Evolutionary conservation across 2,329 filamentous ascomycete genomes (phyloP), one percentile per base, ranked within the genome.

Genomic region (Fusarium sp.): DNA sequence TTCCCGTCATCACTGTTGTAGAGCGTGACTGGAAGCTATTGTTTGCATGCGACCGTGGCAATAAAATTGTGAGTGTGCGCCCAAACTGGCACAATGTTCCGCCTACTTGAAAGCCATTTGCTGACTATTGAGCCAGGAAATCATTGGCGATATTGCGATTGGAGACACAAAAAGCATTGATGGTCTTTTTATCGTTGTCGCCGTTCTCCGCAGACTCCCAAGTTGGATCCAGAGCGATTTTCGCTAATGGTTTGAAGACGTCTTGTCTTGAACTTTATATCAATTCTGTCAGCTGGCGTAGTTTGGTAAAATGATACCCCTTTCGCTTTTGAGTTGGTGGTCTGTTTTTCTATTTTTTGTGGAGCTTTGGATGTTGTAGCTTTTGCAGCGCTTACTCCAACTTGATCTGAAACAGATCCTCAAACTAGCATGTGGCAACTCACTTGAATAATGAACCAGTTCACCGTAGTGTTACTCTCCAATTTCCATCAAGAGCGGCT

Each of bases 131-230:
- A 40, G 21, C 19, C 33, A 57, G 59, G 59, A 62, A 9, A 62
- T 53, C 10, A 26, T 57, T 33, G 53, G 47, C 13, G 40, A 57
- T 36, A 24, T 62, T 28, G 40, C 13, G 6, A 62, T 57, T 13
- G 59, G 59, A 11, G 53, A 62, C 14, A 62, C 59, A 8, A 62
- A 52, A 31, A 47, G 59, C 17, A 36, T 62, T 7, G 39, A 47
- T 36, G 59, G 59, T 6, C 4, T 62, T 2, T 53, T 52, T 1
- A 62, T 43, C 2, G 45, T 62, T 22, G 19, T 62, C 19, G 52
- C 53, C 28, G 47, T 53, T 14, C 34, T 62, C 14, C 53, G 59
- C 5, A 28, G 53, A 17, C 40, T 62, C 6, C 52, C 46, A 19
- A 15, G 22, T 49, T 61, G 57, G 57, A 47, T 59, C 10, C 42